Conservation (phyloP, 2,329 filamentous ascomycete species). For the Neurospora crassa region DNA sequence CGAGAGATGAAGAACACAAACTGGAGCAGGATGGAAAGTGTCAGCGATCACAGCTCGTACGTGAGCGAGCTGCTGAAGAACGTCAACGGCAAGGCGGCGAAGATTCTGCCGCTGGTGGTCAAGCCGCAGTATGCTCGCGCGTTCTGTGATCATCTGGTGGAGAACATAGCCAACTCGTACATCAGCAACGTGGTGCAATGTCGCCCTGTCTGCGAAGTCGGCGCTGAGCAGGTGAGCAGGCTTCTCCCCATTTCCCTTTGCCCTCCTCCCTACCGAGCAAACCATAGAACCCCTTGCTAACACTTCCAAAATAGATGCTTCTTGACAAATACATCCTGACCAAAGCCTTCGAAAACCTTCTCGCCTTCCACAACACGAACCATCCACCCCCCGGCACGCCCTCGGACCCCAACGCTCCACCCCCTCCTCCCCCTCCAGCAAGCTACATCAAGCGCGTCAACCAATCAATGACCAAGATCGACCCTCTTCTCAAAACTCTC, state of each 20-base stretch:
- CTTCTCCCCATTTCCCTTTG: neutral
- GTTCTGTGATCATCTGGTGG: constrained; percentile 93
- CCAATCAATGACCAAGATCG: constrained; percentile 74
- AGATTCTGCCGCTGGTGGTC: constrained; percentile 67
- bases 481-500: constrained; percentile 88
- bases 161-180: constrained; percentile 71
- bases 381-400: constrained; percentile 26
- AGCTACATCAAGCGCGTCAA: constrained; percentile 82
- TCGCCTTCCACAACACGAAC: constrained; percentile 44
- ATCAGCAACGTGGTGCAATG: constrained; percentile 80
- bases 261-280: neutral
- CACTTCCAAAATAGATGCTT: constrained; percentile 57
- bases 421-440: constrained; percentile 31
- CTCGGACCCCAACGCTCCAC: constrained; percentile 24
- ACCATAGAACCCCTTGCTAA: constrained; percentile 14
- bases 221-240: constrained; percentile 68
- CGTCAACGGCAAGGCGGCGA: constrained; percentile 60
- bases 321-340: constrained; percentile 89
- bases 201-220: constrained; percentile 83
- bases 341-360: constrained; percentile 63
- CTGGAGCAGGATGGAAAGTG: constrained; percentile 88
- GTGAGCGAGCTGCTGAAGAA: constrained; percentile 70
- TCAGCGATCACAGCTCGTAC: constrained; percentile 89
- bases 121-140: constrained; percentile 93
- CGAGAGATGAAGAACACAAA: constrained; percentile 94